Evolutionary conservation across 257 asterid species (phyloP), one percentile per base, ranked within the genome.

Genomic region (Primulina huaijiensis): DNA sequence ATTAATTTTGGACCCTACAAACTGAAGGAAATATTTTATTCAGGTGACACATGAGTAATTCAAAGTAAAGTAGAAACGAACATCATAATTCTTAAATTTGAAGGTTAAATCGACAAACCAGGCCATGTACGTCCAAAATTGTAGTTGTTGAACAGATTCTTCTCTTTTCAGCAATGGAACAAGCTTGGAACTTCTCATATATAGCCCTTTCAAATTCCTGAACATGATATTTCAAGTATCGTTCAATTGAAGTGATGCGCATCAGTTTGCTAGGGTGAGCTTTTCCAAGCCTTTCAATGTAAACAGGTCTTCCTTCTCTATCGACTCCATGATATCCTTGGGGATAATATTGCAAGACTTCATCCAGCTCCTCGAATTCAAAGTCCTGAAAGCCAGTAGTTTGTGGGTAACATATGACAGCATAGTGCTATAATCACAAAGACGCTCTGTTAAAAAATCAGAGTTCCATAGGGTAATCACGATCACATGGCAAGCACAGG

Each of bases 271-370:
- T 87, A 4, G 95, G 97, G 59, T 94, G 83, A 69, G 97, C 92
- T 82, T 81, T 84, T 79, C 99, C 99, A 64, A 91, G 96, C 83
- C 95, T 85, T 88, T 94, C 97, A 71, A 94, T 87, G 80, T 94
- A 94, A 81, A 94, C 78, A 62, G 99, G 99, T 69, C 96, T 89
- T 72, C 99, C 99, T 79, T 89, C 96, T 80, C 81, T 86, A 80
- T 94, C 99, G 75, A 91, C 95, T 74, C 99, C 99, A 78, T 94
- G 99, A 79, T 87, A 94, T 78, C 99, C 99, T 70, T 91, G 97
- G 64, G 99, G 99, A 74, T 91, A 94, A 81, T 83, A 89, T 70
- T 89, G 90, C 87, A 90, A 61, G 70, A 93, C 97, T 82, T 90
- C 95, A 77, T 89, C 94, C 66, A 82, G 86, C 86, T 90, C 98